Evolutionary conservation across 306 rosid species (phyloP).

Genomic region (Prosopis cineraria): DNA sequence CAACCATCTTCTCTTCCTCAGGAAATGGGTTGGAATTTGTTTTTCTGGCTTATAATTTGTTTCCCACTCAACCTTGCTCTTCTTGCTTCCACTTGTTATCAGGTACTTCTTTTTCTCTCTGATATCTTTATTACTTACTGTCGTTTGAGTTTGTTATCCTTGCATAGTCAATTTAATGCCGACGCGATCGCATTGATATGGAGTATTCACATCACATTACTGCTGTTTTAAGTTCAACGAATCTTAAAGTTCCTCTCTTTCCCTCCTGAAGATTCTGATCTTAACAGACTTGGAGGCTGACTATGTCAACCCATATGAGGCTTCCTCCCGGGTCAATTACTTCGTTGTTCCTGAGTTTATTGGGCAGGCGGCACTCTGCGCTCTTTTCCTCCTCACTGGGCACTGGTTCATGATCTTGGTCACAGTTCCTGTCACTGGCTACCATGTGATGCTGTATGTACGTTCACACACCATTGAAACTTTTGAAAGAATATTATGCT

Average conservation of each 20-base stretch:
- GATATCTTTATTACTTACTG: not conserved
- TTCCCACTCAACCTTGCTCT: constrained; percentile 71
- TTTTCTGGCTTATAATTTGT: constrained; percentile 65
- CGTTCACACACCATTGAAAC: not conserved
- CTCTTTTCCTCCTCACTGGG: constrained; percentile 68
- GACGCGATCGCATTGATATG: not conserved
- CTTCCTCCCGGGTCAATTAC: constrained; percentile 75
- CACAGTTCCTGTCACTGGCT: constrained; percentile 66
- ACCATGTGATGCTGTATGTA: constrained; percentile 66
- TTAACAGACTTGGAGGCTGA: constrained; percentile 90
- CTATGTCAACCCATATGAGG: constrained; percentile 76
- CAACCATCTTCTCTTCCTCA: not conserved
- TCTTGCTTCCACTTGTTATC: constrained; percentile 76
- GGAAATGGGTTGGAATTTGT: constrained; percentile 49
- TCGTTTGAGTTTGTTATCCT: not conserved
- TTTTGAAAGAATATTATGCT: not conserved
- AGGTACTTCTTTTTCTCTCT: constrained; percentile 45
- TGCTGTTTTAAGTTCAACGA: not conserved
- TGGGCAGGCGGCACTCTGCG: constrained; percentile 68
- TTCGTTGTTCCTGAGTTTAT: constrained; percentile 68
- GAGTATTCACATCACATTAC: not conserved
- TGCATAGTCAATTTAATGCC: not conserved
- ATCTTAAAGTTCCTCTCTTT: not conserved
- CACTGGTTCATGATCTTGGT: constrained; percentile 89
- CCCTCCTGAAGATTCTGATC: constrained; percentile 63